phyloP scores from a whole-genome alignment of 495 filamentous ascomycete species.

The Elaphomyces granulatus region DNA sequence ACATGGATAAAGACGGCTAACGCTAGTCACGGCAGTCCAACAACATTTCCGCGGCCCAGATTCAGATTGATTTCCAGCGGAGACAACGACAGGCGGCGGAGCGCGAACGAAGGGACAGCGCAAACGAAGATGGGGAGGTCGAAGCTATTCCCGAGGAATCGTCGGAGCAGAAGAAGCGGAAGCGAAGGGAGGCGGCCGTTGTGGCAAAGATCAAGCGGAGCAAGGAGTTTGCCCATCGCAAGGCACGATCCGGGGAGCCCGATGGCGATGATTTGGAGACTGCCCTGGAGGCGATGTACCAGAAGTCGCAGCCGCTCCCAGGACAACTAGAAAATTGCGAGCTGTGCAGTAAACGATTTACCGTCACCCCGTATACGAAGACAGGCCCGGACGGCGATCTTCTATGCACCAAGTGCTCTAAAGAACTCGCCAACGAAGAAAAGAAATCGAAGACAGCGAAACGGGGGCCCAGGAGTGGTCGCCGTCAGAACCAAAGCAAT shows the following conservation, averaged over 20 bases:
- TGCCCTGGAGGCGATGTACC: conserved; percentile 42
- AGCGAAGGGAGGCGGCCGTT: conserved; percentile 43
- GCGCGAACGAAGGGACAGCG: conserved; percentile 11
- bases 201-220: conserved; percentile 64
- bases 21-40: too few species aligned
- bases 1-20: too few species aligned
- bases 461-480: conserved; percentile 30
- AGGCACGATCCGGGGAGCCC: conserved; percentile 34
- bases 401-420: conserved; percentile 76
- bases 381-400: conserved; percentile 69
- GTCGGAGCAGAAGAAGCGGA: conserved; percentile 44
- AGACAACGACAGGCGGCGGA: conserved; percentile 29
- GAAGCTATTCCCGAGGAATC: conserved; percentile 17
- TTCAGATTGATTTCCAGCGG: conserved; percentile 48
- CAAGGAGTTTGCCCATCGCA: conserved; percentile 50
- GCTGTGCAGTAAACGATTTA: conserved; percentile 75
- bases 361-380: conserved; percentile 81
- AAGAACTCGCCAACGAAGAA: conserved; percentile 47
- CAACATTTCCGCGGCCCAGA: conserved; percentile 77
- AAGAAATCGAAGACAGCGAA: conserved; percentile 52
- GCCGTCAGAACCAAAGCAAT: conserved; percentile 62
- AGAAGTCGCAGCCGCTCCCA: conserved; percentile 50
- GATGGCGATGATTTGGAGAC: conserved; percentile 31
- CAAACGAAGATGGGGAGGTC: conserved; percentile 16
- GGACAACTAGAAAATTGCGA: conserved; percentile 87